Base-by-base conservation (phyloP, 345 rosid species). In the Psidium friedrichsthalianum region DNA sequence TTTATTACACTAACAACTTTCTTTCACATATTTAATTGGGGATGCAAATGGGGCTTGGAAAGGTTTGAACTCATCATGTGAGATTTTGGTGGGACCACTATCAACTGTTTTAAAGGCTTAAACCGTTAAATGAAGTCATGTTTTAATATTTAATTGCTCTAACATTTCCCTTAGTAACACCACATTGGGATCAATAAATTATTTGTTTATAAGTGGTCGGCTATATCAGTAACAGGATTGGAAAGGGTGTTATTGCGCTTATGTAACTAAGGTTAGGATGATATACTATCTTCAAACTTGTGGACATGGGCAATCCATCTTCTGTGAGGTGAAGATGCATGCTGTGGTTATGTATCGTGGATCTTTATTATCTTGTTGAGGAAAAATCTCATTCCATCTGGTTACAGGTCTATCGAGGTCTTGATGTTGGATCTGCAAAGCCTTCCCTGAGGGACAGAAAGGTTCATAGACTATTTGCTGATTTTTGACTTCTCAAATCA, bases 391-490 rank as follows among this genome's bases (percentile, higher is more conserved):
- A n/a, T 51, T 64, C 56, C 83, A 61, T 40, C 85, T 53, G 64
- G 51, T 85, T 84, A 83, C 94, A 94, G 99, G 98, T 96, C 78
- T 96, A 94, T 58, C 89, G 83, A n/a, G 97, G 98, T 74, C 98
- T 97, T 86, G 96, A 94, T 92, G 90, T 94, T 87, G 95, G 95
- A n/a, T 93, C 95, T 1, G 94, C 95, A 54, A 94, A 93, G 88
- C 98, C 98, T 91, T 94, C 97, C 40, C 74, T 53, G 36, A 88
- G 74, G 49, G 98, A 94, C 85, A 92, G 97, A 92, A 92, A 94
- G 96, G 99, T 95, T 51, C 83, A 18, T 76, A 2, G 24, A 15
- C 29, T 82, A 69, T 69, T 32, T 36, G 47, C 80, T 1, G 47
- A 69, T 69, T 32, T 69, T 8, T 21, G 36, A 36, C 80, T 36